A percentile compares a stretch with the other conserved stretches of the same genome.
phyloP scores from a whole-genome alignment of 2,329 filamentous ascomycete genomes.

The Penicillium sp. region DNA sequence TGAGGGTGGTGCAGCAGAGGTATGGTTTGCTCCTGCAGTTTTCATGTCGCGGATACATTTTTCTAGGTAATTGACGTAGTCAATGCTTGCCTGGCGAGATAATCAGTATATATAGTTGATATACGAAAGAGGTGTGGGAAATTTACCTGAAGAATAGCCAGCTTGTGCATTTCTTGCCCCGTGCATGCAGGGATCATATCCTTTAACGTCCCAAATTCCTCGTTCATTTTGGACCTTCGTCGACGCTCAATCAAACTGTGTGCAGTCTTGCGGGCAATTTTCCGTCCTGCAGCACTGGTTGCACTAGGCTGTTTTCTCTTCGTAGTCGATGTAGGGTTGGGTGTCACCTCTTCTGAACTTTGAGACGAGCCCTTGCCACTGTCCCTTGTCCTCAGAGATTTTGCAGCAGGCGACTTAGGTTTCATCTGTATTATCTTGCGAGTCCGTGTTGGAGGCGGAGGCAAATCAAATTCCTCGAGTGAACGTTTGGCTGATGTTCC shows the following conservation, averaged over 20 bases:
- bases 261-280: constrained; percentile 92
- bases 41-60: constrained; percentile 82
- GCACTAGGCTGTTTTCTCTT: constrained; percentile 77
- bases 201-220: constrained; percentile 92
- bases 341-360: constrained; percentile 24
- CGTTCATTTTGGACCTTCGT: constrained; percentile 95
- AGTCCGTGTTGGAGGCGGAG: constrained; percentile 85
- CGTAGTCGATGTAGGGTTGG: constrained; percentile 35
- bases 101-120: constrained; percentile 5
- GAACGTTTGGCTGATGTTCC: constrained; percentile 41
- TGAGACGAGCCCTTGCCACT: constrained; percentile 19
- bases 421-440: constrained; percentile 99
- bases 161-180: constrained; percentile 96
- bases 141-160: constrained; percentile 83
- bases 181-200: constrained; percentile 92
- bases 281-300: constrained; percentile 82
- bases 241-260: constrained; percentile 92
- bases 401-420: constrained; percentile 50
- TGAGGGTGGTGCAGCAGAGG: constrained; percentile 31
- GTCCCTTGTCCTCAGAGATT: constrained; percentile 36
- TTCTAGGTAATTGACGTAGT: constrained; percentile 92
- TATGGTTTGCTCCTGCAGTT: constrained; percentile 40
- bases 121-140: constrained; percentile 26
- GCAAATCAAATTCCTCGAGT: constrained; percentile 66
- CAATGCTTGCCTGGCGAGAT: constrained; percentile 74